Evolutionary conservation across 73 alveolate species (phyloP), one percentile per base, ranked within the genome.

Genomic region (Halteria grandinella): DNA sequence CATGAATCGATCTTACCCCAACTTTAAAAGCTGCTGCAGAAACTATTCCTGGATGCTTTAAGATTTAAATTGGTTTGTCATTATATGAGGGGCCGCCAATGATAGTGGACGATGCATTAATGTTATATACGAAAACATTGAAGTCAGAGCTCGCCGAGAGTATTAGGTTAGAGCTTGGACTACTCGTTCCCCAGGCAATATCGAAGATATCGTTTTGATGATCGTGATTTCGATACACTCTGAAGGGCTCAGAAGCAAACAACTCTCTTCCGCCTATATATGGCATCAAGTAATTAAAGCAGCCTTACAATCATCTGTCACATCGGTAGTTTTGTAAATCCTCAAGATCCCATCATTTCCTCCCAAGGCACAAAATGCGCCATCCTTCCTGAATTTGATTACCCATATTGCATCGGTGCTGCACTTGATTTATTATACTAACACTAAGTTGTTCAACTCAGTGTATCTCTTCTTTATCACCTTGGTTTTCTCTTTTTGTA

Each of bases 331-430:
- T 79, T 81, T 64, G 91, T 90, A 90, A 18, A 93, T 73, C 74
- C 91, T 74, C n/a, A 93, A 63, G 0, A 87, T 84, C 31, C 97
- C 91, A 51, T 84, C 91, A 39, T 89, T 78, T 10, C 98, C 98
- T 2, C 97, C 98, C 1, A 92, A 76, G 3, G 97, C 97, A 41
- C 90, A 69, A 75, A 60, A 90, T 0, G 45, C 55, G 1, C 90
- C 90, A 62, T 93, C 90, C 11, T 18, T 20, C 18, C 94, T 79
- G 47, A 79, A 79, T 39, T 79, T 70, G 59, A 79, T 60, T 5
- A 80, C 80, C 90, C 93, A 70, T 14, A 70, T 39, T 0, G 83
- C 83, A 50, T 49, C 71, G 51, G 28, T 50, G 18, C 71, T 57
- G 57, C 69, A 49, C 55, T 50, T 70, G 15, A 70, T 32, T 29